Evolutionary conservation across 192 early-diverging fungal species (phyloP).

Genomic region (Chytriomyces sp.): DNA sequence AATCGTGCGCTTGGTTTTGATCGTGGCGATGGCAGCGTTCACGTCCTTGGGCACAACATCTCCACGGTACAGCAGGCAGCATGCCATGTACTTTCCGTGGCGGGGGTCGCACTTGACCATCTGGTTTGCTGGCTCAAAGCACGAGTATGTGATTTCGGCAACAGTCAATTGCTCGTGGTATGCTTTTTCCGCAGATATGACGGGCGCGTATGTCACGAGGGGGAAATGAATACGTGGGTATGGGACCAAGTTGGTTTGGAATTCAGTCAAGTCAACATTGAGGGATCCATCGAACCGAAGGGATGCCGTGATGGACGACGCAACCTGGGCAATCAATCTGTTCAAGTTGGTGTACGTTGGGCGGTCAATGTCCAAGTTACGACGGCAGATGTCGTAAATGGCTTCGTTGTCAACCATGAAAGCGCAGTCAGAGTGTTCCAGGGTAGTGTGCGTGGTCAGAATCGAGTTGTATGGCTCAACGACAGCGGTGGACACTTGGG

Average conservation of each 20-base stretch:
- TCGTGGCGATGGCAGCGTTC: slow-evolving; percentile 79
- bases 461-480: slow-evolving; percentile 99
- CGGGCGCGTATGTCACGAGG: slow-evolving; percentile 92
- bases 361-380: slow-evolving; percentile 91
- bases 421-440: slow-evolving; percentile 98
- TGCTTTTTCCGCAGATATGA: slow-evolving; percentile 71
- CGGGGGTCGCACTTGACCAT: slow-evolving; percentile 72
- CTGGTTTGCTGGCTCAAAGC: slow-evolving; percentile 88
- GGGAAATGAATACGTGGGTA: slow-evolving; percentile 98
- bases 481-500: slow-evolving; percentile 98
- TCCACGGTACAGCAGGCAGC: slow-evolving; percentile 98
- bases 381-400: slow-evolving; percentile 98
- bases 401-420: slow-evolving; percentile 99
- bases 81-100: slow-evolving; percentile 94
- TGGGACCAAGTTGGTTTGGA: slow-evolving; percentile 92
- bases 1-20: slow-evolving; percentile 91
- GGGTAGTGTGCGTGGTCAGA: slow-evolving; percentile 93
- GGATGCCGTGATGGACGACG: slow-evolving; percentile 95
- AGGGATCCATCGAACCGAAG: slow-evolving; percentile 93
- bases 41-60: slow-evolving; percentile 99
- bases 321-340: slow-evolving; percentile 94
- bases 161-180: slow-evolving; percentile 85
- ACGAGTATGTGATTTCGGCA: slow-evolving; percentile 81
- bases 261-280: slow-evolving; percentile 95
- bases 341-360: slow-evolving; percentile 97